Conservation (phyloP, 805 yeast genomes). For the Metschnikowia chrysomelidarum region DNA sequence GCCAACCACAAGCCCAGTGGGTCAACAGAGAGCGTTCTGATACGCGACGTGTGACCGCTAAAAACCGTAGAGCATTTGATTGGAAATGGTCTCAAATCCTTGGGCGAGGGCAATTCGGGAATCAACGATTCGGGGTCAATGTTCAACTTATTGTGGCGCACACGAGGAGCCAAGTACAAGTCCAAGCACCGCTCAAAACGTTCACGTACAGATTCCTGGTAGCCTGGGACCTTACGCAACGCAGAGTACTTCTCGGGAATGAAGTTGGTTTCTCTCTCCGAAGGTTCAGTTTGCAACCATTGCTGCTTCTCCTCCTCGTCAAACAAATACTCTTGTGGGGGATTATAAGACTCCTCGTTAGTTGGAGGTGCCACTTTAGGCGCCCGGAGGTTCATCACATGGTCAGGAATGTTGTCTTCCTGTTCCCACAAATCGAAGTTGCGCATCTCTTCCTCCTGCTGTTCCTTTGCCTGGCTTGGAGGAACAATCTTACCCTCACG, state of each 20-base stretch:
- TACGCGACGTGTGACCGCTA: constrained; percentile 79
- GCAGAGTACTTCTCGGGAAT: constrained; percentile 80
- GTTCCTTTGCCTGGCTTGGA: constrained; percentile 54
- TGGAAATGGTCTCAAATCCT: constrained; percentile 96
- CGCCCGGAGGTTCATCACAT: constrained; percentile 88
- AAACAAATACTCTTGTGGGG: constrained; percentile 91
- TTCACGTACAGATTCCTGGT: constrained; percentile 80
- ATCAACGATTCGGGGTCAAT: constrained; percentile 95
- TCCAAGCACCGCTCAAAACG: constrained; percentile 93
- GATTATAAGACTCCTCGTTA: constrained; percentile 93
- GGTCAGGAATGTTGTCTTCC: constrained; percentile 53
- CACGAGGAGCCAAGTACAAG: constrained; percentile 93
- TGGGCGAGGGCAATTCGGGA: constrained; percentile 95
- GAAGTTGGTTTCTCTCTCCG: constrained; percentile 75
- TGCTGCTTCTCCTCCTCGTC: constrained; percentile 71
- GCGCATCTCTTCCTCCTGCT: constrained; percentile 49
- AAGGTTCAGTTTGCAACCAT: constrained; percentile 69
- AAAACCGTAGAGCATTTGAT: constrained; percentile 80
- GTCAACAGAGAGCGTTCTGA: constrained; percentile 80
- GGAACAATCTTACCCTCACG: constrained; percentile 93
- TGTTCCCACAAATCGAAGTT: constrained; percentile 85
- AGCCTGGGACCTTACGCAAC: constrained; percentile 91
- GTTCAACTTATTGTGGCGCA: constrained; percentile 82
- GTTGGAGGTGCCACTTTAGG: constrained; percentile 97
- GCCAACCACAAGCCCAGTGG: constrained; percentile 94